These are phyloP conservation scores for Acanthamoeba rhysodes DNA, from an alignment of 208 protist genomes.

Conservation along the genomic window DNA sequence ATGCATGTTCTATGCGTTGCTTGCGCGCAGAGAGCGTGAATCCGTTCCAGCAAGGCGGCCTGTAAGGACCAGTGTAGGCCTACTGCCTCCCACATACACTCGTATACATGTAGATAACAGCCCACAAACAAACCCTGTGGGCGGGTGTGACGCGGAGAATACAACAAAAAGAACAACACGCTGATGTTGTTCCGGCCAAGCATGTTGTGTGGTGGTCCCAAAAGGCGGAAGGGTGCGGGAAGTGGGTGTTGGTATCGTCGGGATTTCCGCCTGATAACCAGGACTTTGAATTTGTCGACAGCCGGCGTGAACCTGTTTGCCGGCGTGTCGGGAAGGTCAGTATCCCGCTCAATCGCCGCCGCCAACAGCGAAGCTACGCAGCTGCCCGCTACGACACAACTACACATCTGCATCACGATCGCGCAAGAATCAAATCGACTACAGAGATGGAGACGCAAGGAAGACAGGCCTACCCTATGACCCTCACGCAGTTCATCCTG, in stretches of 20 bases:
- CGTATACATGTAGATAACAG: too few species aligned
- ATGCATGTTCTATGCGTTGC: too few species aligned
- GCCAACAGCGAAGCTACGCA: neutral
- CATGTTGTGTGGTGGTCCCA: neutral
- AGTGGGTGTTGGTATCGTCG: neutral
- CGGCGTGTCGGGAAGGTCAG: neutral
- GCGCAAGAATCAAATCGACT: too few species aligned
- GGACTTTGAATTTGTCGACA: neutral
- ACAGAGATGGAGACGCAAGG: neutral
- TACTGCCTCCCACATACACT: too few species aligned
- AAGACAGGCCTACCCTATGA: conserved; percentile 47
- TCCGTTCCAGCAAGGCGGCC: neutral
- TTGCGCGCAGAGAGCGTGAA: neutral
- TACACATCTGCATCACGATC: neutral
- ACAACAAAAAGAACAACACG: neutral
- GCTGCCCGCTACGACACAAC: neutral
- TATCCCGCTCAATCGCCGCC: neutral
- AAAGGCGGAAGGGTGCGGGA: neutral
- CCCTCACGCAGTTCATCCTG: conserved; percentile 68
- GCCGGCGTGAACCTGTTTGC: neutral
- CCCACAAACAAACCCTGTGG: too few species aligned
- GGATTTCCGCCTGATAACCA: neutral
- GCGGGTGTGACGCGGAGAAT: too few species aligned
- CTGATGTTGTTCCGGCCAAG: too few species aligned
- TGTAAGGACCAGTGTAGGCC: neutral